phyloP scores from a whole-genome alignment of 805 yeast species.

The Pichia exigua region DNA sequence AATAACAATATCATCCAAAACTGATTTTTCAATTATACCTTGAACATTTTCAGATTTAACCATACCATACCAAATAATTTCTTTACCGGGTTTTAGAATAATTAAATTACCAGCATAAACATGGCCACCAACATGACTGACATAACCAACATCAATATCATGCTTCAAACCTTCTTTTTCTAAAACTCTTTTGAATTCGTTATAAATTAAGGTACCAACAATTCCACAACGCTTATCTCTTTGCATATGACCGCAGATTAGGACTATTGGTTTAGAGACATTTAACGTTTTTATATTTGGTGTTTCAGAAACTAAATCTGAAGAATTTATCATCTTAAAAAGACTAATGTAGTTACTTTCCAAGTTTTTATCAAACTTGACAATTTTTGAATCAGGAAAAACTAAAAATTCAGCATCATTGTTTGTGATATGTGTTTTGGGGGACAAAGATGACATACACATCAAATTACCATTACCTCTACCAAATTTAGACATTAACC shows the following conservation, averaged over 20 bases:
- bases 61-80: constrained; percentile 68
- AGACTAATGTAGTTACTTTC: neutral
- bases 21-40: constrained; percentile 51
- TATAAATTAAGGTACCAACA: constrained; percentile 48
- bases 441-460: constrained; percentile 3
- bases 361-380: neutral
- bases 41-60: constrained; percentile 61
- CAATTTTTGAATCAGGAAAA: constrained; percentile 9
- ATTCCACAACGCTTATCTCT: constrained; percentile 63
- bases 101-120: constrained; percentile 78
- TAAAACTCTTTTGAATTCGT: constrained; percentile 43
- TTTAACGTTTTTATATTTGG: neutral
- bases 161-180: constrained; percentile 25
- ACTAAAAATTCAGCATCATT: constrained; percentile 4
- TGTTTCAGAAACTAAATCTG: neutral
- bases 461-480: constrained; percentile 13
- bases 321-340: neutral
- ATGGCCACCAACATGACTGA: constrained; percentile 83
- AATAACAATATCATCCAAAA: constrained; percentile 42
- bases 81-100: constrained; percentile 39
- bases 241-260: constrained; percentile 60
- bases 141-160: constrained; percentile 36
- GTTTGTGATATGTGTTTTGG: neutral
- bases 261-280: constrained; percentile 29
- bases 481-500: constrained; percentile 1